These are phyloP conservation scores for Beauveria asiatica DNA, from an alignment of 2,329 filamentous ascomycete species.

Conservation along the genomic window DNA sequence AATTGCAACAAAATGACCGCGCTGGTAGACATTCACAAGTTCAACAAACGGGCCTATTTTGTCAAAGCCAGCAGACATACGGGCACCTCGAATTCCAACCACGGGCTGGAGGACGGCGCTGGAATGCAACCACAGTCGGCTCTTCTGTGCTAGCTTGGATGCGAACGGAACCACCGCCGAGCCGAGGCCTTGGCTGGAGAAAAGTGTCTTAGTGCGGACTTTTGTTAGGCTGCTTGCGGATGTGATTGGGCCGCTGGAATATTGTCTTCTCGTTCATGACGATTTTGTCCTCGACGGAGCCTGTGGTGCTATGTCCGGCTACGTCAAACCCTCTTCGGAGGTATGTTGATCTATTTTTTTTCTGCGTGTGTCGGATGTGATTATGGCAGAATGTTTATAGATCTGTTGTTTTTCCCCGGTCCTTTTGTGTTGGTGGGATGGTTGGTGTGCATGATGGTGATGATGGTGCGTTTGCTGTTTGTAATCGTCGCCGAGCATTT, in stretches of 20 bases:
- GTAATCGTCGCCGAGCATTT: neutral
- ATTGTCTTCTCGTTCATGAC: neutral
- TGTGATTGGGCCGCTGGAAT: neutral
- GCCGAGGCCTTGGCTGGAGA: neutral
- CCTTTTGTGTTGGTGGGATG: neutral
- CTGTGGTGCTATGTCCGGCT: neutral
- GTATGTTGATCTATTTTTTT: neutral
- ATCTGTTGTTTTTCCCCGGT: neutral
- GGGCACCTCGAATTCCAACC: constrained; percentile 4
- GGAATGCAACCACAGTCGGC: constrained; percentile 4
- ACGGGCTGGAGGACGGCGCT: constrained; percentile 1
- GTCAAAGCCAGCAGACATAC: neutral
- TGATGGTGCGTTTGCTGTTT: neutral
- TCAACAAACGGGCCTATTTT: neutral
- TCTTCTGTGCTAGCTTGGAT: neutral
- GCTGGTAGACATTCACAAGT: neutral
- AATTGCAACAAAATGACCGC: neutral
- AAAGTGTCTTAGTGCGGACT: neutral
- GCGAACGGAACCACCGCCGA: neutral
- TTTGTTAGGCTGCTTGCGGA: neutral
- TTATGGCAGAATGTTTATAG: neutral
- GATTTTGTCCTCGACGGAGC: neutral
- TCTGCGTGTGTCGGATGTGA: neutral
- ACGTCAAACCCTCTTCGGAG: neutral
- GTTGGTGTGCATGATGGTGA: neutral